These are phyloP conservation scores for Takakia lepidozioides DNA, from an alignment of 225 moss, liverwort and hornwort species.

Conservation along the genomic window DNA sequence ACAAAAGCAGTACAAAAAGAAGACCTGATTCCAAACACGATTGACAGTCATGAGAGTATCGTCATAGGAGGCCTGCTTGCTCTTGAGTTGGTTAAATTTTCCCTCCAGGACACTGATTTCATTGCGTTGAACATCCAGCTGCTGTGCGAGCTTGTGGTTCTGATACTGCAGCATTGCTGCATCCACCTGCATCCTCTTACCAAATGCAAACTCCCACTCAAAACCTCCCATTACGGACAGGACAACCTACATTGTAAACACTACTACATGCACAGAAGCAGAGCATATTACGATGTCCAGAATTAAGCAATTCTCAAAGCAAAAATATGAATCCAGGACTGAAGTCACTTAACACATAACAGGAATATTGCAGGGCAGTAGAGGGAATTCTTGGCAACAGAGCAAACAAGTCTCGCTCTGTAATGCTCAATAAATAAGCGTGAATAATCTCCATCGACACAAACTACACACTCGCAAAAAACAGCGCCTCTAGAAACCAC, in stretches of 20 bases:
- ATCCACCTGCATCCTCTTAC: conserved; percentile 83
- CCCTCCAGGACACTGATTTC: conserved; percentile 76
- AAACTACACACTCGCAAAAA: too few relatives aligned
- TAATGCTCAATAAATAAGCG: too few relatives aligned
- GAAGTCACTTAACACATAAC: neutral
- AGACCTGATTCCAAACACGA: conserved; percentile 80
- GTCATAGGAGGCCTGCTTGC: conserved; percentile 83
- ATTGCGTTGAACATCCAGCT: conserved; percentile 83
- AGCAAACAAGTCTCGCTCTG: too few relatives aligned
- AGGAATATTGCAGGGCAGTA: too few relatives aligned
- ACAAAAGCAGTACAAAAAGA: neutral
- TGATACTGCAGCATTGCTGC: conserved; percentile 85
- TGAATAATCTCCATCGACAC: too few relatives aligned
- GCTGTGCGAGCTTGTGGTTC: conserved; percentile 85
- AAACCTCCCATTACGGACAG: neutral
- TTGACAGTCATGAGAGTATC: conserved; percentile 81
- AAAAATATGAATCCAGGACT: neutral
- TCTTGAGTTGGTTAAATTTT: conserved; percentile 63
- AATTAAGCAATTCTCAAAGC: neutral
- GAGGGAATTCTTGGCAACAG: too few relatives aligned
- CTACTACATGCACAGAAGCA: too few relatives aligned
- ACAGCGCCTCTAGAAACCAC: too few relatives aligned
- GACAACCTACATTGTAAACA: neutral
- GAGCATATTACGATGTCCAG: neutral
- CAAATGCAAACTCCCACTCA: neutral